Conservation (phyloP, 768 basidiomycete genomes). For the Russula sp. region DNA sequence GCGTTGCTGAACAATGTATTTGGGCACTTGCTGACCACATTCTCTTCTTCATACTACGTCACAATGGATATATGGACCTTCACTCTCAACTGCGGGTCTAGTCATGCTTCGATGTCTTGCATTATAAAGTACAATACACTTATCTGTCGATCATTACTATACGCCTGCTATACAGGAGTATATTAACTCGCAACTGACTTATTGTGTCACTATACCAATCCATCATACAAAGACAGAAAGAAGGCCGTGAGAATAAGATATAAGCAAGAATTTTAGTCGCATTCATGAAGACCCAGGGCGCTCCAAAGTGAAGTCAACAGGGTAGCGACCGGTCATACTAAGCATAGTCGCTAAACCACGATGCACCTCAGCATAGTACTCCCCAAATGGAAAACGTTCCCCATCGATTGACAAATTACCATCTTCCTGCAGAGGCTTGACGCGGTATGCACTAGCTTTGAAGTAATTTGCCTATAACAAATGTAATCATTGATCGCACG, state of each 20-base stretch:
- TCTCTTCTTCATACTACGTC: constrained; percentile 6
- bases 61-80: constrained; percentile 8
- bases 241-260: not conserved
- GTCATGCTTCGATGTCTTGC: constrained; percentile 18
- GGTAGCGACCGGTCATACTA: constrained; percentile 56
- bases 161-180: not conserved
- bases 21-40: constrained; percentile 18
- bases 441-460: constrained; percentile 67
- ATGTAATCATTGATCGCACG: constrained; percentile 4
- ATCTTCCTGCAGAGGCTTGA: constrained; percentile 48
- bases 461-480: constrained; percentile 53
- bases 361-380: constrained; percentile 73
- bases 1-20: constrained; percentile 17
- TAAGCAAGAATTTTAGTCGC: not conserved
- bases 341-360: constrained; percentile 56
- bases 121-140: constrained; percentile 11
- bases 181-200: not conserved
- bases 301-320: constrained; percentile 40
- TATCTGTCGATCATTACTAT: not conserved
- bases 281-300: not conserved
- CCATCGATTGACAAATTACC: constrained; percentile 71
- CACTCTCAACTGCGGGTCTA: not conserved
- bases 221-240: not conserved
- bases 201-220: not conserved
- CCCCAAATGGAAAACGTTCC: constrained; percentile 64